Base-by-base conservation (phyloP, 164 flowering plant species). In the Liriodendron chinense region DNA sequence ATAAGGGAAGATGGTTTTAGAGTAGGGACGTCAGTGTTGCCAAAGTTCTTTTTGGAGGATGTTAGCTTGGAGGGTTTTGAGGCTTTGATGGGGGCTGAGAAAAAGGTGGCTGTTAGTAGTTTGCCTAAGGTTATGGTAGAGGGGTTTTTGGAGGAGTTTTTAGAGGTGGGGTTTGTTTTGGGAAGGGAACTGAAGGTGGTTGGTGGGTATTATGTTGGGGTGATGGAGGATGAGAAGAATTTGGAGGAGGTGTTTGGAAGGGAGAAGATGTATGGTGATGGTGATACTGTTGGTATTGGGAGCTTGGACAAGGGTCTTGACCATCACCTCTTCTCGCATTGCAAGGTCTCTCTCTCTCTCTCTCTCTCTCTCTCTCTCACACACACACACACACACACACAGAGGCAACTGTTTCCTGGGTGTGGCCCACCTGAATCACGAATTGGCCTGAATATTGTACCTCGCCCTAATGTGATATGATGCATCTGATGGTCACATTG, bases 71-170 rank as follows among this genome's bases (percentile, higher is more conserved):
- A 87, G 74, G 84, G 85, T 3, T 89, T 82, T 72, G 85, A 87
- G 71, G 70, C 77, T 61, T 72, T 90, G 75, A 81, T 26, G 80
- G 81, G 74, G 18, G 68, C 63, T 57, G 70, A 76, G 72, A 82
- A 57, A 49, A 84, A 49, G 57, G 84, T 90, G 63, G 91, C 76
- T 10, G 80, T 87, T 7, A 91, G 82, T 75, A 77, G 74, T 20
- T 47, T 88, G 78, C 94, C 96, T 7, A 76, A 48, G 21, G 82
- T 91, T 1, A 90, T 91, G 96, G 85, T 89, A 66, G 96, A 90
- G 62, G 78, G 83, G 47, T 86, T 90, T 65, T 50, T 90, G 75
- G 84, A 61, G 74, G 92, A 90, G 34, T 87, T 85, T 66, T 25
- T 91, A 61, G 80, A 79, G 14, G 75, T 88, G 53, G 90, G 87